Base-by-base conservation (phyloP, 495 filamentous ascomycete genomes). In the Clohesyomyces aquaticus region DNA sequence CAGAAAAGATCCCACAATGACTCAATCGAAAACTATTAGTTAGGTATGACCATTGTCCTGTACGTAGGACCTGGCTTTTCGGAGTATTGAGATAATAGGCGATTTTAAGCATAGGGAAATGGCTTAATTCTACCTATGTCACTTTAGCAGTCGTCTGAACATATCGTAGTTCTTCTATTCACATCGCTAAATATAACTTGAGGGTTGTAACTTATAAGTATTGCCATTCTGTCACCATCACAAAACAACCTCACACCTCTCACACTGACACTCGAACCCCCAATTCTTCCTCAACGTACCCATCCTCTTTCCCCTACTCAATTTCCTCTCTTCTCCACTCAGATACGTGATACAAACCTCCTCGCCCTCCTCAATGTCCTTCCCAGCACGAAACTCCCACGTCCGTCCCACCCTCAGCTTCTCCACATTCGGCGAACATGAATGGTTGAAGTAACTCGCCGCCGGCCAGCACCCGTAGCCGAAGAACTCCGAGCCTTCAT, bases 281-380 rank as follows among this genome's bases (percentile, higher is more conserved):
- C 75, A 77, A 23, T 58, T 65, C 38, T 50, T 42, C 49, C 35
- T 61, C 65, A 77, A 60, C 27, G 61, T 60, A 32, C 8, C 47
- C 61, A 71, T 68, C 32, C 75, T 52, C 65, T 73, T 59, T 12
- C 28, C 49, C 9, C 62, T 26, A 11, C 26, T 58, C 60, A 72
- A 23, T 23, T 63, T 56, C 60, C 71, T 71, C 64, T 76, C 74
- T 56, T 77, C 74, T 46, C 72, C 72, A 22, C 74, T 74, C 47
- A 77, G 60, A 72, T 77, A 77, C 21, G 55, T 73, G 54, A 77
- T 77, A 57, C 73, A 75, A 54, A 75, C 57, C 66, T 77, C 61
- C 49, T 75, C 73, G 3, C 70, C 75, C 35, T 45, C 46, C 50
- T 32, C 42, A 1, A 77, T 46, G 8, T 70, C 67, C 56, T 59